Evolutionary conservation across 2,329 filamentous ascomycete genomes (phyloP).

Genomic region (Diaporthe batatas): DNA sequence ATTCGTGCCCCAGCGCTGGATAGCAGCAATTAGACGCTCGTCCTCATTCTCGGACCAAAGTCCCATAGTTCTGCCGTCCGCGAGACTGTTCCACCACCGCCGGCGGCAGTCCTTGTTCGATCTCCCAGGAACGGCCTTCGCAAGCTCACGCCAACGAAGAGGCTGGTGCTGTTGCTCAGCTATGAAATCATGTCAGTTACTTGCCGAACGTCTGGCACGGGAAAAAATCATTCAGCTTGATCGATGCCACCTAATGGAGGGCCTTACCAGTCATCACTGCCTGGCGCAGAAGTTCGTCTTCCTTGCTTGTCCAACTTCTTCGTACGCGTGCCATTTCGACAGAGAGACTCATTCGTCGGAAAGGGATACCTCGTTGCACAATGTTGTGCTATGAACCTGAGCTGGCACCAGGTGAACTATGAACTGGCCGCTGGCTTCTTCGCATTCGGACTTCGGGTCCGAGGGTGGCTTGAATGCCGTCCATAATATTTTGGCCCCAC

Average conservation of each 20-base stretch:
- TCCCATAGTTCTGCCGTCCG: conserved; percentile 47
- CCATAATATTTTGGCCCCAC: background rate
- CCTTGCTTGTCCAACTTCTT: conserved; percentile 34
- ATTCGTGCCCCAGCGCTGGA: conserved; percentile 46
- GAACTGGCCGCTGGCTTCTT: conserved; percentile 4
- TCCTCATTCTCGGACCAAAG: conserved; percentile 47
- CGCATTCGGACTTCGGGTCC: background rate
- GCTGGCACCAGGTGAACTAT: background rate
- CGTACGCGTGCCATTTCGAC: conserved; percentile 27
- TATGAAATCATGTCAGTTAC: background rate
- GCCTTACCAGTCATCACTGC: conserved; percentile 29
- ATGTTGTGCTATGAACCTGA: background rate
- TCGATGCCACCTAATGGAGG: background rate
- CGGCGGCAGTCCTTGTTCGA: conserved; percentile 49
- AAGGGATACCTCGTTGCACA: conserved; percentile 6
- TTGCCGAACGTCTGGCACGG: background rate
- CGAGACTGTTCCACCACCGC: conserved; percentile 47
- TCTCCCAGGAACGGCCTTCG: conserved; percentile 43
- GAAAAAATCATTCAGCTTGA: background rate
- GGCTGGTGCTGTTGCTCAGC: conserved; percentile 17
- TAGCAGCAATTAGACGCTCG: conserved; percentile 44
- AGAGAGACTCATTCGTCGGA: background rate
- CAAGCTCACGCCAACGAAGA: conserved; percentile 27
- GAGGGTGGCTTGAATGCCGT: background rate
- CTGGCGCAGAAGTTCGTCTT: conserved; percentile 33